These are phyloP conservation scores for Fusarium verrucosum DNA, from an alignment of 2,329 filamentous ascomycete species.

Conservation along the genomic window DNA sequence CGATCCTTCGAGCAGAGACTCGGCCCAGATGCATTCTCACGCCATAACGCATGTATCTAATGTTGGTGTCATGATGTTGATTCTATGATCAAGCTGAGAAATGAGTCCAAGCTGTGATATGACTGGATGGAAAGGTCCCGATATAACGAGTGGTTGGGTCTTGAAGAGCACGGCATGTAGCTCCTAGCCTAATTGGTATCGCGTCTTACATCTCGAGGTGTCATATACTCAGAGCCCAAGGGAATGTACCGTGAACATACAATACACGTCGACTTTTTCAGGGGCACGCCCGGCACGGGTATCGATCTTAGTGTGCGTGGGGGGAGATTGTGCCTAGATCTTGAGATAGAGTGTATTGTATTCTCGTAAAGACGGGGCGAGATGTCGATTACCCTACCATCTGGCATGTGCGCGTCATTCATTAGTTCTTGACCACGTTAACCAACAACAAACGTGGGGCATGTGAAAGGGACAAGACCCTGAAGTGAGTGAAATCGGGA, in stretches of 20 bases:
- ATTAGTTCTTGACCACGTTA: slow-evolving; percentile 14
- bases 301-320: slow-evolving; percentile 23
- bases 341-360: slow-evolving; percentile 5
- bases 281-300: slow-evolving; percentile 16
- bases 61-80: slow-evolving; percentile 31
- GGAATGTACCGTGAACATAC: not conserved
- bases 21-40: not conserved
- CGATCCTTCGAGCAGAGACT: slow-evolving; percentile 4
- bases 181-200: slow-evolving; percentile 19
- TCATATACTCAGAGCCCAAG: slow-evolving; percentile 30
- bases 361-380: slow-evolving; percentile 22
- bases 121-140: not conserved
- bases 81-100: not conserved
- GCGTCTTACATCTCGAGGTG: slow-evolving; percentile 21
- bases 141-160: not conserved
- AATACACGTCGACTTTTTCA: not conserved
- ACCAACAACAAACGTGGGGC: not conserved
- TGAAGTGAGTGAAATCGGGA: not conserved
- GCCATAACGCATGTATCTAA: not conserved
- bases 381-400: slow-evolving; percentile 33
- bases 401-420: slow-evolving; percentile 38
- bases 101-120: not conserved
- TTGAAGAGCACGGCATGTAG: slow-evolving; percentile 5
- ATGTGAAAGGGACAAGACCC: slow-evolving; percentile 11
- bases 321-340: slow-evolving; percentile 35